Evolutionary conservation across 176 grass and related monocot species (phyloP).

Genomic region (Themeda triandra): DNA sequence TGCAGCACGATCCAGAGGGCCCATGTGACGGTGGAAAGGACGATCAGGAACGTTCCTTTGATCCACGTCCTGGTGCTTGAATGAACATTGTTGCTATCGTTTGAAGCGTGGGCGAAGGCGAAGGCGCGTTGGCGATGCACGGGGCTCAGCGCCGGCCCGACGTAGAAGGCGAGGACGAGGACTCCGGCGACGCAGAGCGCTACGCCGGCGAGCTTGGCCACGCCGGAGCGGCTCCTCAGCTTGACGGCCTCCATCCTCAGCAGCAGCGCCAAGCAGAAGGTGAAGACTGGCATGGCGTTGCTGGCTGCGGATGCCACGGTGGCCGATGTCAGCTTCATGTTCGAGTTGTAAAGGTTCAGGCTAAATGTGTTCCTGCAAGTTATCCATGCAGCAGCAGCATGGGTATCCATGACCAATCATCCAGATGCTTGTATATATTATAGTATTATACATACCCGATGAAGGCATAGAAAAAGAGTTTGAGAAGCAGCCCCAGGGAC

Average conservation of each 20-base stretch:
- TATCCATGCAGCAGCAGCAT: no score
- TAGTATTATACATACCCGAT: conserved; percentile 30
- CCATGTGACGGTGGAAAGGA: conserved; percentile 40
- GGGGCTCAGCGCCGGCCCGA: conserved; percentile 42
- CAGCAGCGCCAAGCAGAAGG: conserved; percentile 49
- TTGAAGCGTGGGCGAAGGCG: background rate
- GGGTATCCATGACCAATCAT: no score
- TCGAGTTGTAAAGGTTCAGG: conserved; percentile 1
- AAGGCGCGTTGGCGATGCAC: conserved; percentile 40
- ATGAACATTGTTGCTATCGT: background rate
- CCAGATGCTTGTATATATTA: background rate
- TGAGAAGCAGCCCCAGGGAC: conserved; percentile 26
- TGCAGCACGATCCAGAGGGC: conserved; percentile 65
- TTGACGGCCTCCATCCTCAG: conserved; percentile 55
- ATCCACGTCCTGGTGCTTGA: conserved; percentile 34
- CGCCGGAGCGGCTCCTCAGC: conserved; percentile 35
- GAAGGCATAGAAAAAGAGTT: conserved; percentile 64
- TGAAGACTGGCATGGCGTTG: conserved; percentile 3
- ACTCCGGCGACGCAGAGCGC: conserved; percentile 53
- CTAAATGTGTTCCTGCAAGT: background rate
- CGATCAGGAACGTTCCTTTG: conserved; percentile 52
- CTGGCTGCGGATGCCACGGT: background rate
- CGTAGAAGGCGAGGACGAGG: conserved; percentile 49
- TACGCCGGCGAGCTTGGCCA: conserved; percentile 46
- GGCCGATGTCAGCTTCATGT: conserved; percentile 13